These are phyloP conservation scores for Herpetomonas muscarum DNA, from an alignment of 208 protist species.

Conservation along the genomic window DNA sequence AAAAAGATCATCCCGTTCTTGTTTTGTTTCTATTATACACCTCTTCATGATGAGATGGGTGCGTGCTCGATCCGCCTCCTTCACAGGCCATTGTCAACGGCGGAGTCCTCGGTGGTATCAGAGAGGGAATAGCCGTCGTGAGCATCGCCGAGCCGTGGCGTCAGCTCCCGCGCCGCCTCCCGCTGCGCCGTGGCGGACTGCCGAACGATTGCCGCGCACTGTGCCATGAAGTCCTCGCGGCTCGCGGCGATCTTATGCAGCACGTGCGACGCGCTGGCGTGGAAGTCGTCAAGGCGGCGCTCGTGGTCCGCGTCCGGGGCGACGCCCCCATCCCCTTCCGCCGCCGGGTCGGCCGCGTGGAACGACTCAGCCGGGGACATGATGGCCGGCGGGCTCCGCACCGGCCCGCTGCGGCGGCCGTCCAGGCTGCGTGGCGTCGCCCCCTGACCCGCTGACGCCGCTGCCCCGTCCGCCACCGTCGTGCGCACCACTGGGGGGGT, in stretches of 20 bases:
- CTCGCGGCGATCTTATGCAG: conserved; percentile 68
- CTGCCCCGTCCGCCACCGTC: too few species aligned
- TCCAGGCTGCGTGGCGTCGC: too few species aligned
- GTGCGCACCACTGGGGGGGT: too few species aligned
- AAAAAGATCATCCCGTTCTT: too few species aligned
- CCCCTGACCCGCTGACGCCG: too few species aligned
- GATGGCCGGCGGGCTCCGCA: too few species aligned
- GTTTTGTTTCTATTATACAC: too few species aligned
- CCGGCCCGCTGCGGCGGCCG: too few species aligned
- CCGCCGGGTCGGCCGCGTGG: background rate
- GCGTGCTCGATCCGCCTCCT: too few species aligned
- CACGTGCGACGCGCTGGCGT: conserved; percentile 66
- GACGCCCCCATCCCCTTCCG: conserved; percentile 2
- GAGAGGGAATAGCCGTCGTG: background rate
- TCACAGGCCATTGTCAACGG: background rate
- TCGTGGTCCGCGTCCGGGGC: conserved; percentile 35
- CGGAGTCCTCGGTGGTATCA: background rate
- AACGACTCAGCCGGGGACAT: background rate
- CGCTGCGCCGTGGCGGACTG: conserved; percentile 23
- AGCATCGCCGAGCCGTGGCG: background rate
- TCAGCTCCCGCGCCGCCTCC: background rate
- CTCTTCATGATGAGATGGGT: too few species aligned
- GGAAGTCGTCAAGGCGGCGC: conserved; percentile 54
- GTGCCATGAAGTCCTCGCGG: conserved; percentile 65
- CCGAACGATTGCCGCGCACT: conserved; percentile 66